These are phyloP conservation scores for Acrodontium crateriforme DNA, from an alignment of 2,329 filamentous ascomycete species.

Conservation along the genomic window DNA sequence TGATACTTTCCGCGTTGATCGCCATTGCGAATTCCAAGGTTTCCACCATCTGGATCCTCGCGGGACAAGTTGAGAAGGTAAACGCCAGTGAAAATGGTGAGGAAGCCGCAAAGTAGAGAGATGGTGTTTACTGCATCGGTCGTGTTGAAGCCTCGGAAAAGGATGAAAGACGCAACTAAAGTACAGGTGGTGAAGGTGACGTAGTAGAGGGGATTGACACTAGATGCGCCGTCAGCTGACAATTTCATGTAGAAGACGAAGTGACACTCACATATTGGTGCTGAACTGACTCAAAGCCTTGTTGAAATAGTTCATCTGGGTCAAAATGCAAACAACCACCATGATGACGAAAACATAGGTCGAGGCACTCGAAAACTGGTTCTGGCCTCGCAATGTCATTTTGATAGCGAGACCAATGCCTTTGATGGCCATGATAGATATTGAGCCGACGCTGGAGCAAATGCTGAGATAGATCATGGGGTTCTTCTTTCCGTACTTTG, in stretches of 20 bases:
- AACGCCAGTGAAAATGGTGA: slow-evolving; percentile 88
- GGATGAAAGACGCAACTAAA: slow-evolving; percentile 85
- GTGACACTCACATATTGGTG: slow-evolving; percentile 70
- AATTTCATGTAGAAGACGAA: background rate
- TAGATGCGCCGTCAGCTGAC: slow-evolving; percentile 23
- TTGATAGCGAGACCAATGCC: slow-evolving; percentile 96
- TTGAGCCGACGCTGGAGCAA: slow-evolving; percentile 89
- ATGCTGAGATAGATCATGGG: slow-evolving; percentile 94
- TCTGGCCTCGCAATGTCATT: slow-evolving; percentile 81
- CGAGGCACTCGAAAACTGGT: slow-evolving; percentile 87
- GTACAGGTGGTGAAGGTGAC: slow-evolving; percentile 95
- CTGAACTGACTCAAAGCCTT: slow-evolving; percentile 94
- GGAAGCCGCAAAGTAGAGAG: slow-evolving; percentile 81
- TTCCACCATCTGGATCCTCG: slow-evolving; percentile 69
- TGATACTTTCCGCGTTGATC: slow-evolving; percentile 22
- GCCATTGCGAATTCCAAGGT: slow-evolving; percentile 36
- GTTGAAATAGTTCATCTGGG: slow-evolving; percentile 99
- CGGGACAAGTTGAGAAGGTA: slow-evolving; percentile 95
- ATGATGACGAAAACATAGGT: slow-evolving; percentile 97
- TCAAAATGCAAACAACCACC: slow-evolving; percentile 83
- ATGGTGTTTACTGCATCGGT: slow-evolving; percentile 83
- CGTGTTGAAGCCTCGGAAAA: slow-evolving; percentile 93
- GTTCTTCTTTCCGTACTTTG: slow-evolving; percentile 83
- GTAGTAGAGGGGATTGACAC: slow-evolving; percentile 92
- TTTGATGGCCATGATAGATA: slow-evolving; percentile 98